A percentile compares a stretch with the other conserved stretches of the same genome.
These are phyloP conservation scores for Pseudogymnoascus sp. DNA, from an alignment of 2,329 filamentous ascomycete species.

Conservation along the genomic window DNA sequence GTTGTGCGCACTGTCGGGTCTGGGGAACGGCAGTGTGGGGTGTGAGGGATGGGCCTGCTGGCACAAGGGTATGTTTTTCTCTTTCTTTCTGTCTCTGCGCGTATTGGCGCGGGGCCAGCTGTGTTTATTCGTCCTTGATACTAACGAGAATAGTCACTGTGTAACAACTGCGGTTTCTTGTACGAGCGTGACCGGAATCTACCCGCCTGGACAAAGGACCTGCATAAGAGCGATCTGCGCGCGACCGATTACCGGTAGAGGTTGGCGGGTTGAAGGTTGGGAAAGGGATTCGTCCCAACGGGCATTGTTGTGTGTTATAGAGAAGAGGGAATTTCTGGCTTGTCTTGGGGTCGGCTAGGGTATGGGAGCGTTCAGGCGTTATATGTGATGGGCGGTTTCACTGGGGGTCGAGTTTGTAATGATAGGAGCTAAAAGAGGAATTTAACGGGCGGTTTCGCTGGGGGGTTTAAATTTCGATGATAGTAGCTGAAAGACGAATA, in stretches of 20 bases:
- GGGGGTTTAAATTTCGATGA: no score
- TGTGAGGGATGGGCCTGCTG: conserved; percentile 81
- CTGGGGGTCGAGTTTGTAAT: not conserved
- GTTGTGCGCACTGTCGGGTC: conserved; percentile 78
- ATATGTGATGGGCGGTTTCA: not conserved
- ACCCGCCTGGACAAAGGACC: conserved; percentile 65
- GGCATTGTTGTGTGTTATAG: conserved; percentile 1
- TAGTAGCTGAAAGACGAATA: no score
- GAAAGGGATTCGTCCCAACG: not conserved
- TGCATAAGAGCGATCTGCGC: conserved; percentile 43
- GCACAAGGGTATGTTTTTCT: conserved; percentile 60
- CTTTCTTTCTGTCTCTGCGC: conserved; percentile 10
- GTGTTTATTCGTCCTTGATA: conserved; percentile 13
- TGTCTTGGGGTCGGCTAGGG: not conserved
- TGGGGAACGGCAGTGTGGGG: conserved; percentile 92
- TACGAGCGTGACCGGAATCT: conserved; percentile 82
- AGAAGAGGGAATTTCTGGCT: not conserved
- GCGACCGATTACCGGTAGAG: conserved; percentile 27
- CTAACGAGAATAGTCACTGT: conserved; percentile 54
- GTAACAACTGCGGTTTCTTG: conserved; percentile 84
- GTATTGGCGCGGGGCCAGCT: not conserved
- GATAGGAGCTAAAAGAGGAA: no score
- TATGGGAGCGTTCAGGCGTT: not conserved
- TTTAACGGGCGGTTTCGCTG: no score
- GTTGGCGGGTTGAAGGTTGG: not conserved